phyloP scores from a whole-genome alignment of 108 stramenopile genomes.

The Conticribra weissflogii region DNA sequence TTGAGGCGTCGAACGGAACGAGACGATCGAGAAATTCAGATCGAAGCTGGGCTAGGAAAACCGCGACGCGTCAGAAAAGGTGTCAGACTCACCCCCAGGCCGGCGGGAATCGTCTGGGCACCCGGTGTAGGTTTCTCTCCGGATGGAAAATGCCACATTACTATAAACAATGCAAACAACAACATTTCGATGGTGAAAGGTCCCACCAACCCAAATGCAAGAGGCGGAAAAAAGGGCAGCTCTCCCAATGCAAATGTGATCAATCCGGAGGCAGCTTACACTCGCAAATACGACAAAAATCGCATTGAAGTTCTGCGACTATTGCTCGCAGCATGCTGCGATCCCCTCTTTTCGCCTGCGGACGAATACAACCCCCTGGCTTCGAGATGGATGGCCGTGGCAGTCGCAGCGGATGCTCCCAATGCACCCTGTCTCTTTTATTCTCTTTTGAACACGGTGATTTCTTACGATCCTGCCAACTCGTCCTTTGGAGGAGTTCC shows the following conservation, averaged over 20 bases:
- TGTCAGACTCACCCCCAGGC: slow-evolving; percentile 57
- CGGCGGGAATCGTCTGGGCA: slow-evolving; percentile 79
- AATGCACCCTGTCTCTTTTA: slow-evolving; percentile 93
- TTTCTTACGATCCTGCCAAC: slow-evolving; percentile 84
- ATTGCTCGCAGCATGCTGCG: slow-evolving; percentile 85
- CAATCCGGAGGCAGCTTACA: slow-evolving; percentile 46
- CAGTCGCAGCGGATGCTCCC: slow-evolving; percentile 89
- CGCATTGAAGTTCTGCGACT: slow-evolving; percentile 94
- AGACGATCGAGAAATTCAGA: slow-evolving; percentile 61
- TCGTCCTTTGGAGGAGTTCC: slow-evolving; percentile 63
- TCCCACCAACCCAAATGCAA: not conserved
- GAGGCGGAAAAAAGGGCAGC: not conserved
- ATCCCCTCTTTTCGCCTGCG: slow-evolving; percentile 91
- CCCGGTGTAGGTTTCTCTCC: slow-evolving; percentile 67
- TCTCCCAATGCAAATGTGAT: slow-evolving; percentile 3
- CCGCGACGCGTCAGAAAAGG: slow-evolving; percentile 54
- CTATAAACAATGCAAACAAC: not conserved
- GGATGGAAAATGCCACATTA: slow-evolving; percentile 38
- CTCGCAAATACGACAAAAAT: slow-evolving; percentile 91
- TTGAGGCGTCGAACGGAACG: slow-evolving; percentile 22
- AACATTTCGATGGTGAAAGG: not conserved
- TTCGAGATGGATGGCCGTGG: slow-evolving; percentile 86
- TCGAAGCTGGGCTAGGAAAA: slow-evolving; percentile 64
- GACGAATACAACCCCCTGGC: slow-evolving; percentile 91
- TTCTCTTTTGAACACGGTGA: slow-evolving; percentile 89